These are phyloP conservation scores for Castanea crenata DNA, from an alignment of 306 rosid genomes.

Conservation along the genomic window DNA sequence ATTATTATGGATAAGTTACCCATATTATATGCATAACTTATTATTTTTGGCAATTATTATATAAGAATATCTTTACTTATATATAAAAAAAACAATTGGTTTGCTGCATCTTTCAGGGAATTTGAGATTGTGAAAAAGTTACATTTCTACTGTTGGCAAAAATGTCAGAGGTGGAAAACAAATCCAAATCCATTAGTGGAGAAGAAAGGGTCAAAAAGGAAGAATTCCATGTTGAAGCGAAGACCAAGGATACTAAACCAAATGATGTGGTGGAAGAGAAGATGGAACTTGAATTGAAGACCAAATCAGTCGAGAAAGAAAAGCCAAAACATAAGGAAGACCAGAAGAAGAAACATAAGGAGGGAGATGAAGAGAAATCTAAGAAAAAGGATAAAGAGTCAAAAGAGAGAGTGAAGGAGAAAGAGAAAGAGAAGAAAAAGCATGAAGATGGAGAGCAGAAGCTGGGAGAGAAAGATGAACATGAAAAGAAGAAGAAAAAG, in stretches of 20 bases:
- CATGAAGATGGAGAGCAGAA: neutral
- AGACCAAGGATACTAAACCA: slow-evolving; percentile 35
- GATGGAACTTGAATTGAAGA: slow-evolving; percentile 42
- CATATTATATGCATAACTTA: no score
- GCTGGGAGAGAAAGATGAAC: no score
- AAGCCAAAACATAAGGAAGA: slow-evolving; percentile 25
- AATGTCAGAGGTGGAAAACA: slow-evolving; percentile 49
- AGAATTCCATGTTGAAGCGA: slow-evolving; percentile 22
- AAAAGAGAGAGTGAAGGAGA: slow-evolving; percentile 17
- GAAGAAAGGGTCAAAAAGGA: slow-evolving; percentile 26
- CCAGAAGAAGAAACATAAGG: slow-evolving; percentile 30
- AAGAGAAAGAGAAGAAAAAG: slow-evolving; percentile 16
- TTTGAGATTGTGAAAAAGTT: neutral
- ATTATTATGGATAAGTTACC: no score
- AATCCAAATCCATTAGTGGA: slow-evolving; percentile 13
- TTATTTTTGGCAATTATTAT: neutral
- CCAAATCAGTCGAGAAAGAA: slow-evolving; percentile 39
- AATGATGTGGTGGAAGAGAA: slow-evolving; percentile 39
- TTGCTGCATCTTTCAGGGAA: slow-evolving; percentile 5
- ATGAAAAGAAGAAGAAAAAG: neutral
- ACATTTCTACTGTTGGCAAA: neutral
- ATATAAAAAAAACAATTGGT: neutral
- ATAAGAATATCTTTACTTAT: neutral
- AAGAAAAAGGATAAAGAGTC: slow-evolving; percentile 30
- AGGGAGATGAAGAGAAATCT: slow-evolving; percentile 28